phyloP scores from a whole-genome alignment of 352 stramenopile species.

The Globisporangium heterothallicum region DNA sequence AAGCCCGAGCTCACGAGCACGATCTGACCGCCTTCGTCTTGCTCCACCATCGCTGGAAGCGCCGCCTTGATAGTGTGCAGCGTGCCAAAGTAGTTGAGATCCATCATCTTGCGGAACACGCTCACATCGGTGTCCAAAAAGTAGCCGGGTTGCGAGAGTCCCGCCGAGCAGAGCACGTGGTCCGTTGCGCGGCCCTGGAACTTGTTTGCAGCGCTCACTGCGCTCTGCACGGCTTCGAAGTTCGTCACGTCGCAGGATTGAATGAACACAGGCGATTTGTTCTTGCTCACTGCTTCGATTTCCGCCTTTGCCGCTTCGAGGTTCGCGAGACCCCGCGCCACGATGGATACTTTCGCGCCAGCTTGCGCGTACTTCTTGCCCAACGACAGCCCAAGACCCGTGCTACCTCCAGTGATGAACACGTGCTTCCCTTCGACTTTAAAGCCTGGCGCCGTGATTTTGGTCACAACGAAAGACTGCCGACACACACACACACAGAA shows the following conservation, averaged over 20 bases:
- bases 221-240: conserved; percentile 48
- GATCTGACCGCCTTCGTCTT: conserved; percentile 52
- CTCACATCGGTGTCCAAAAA: conserved; percentile 71
- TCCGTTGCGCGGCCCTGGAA: conserved; percentile 65
- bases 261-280: conserved; percentile 46
- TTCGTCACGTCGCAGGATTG: conserved; percentile 72
- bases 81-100: conserved; percentile 85
- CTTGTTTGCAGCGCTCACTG: conserved; percentile 57
- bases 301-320: conserved; percentile 57
- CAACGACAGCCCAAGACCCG: conserved; percentile 59
- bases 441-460: conserved; percentile 58
- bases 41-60: conserved; percentile 69
- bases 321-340: conserved; percentile 51
- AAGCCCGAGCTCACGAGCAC: conserved; percentile 70
- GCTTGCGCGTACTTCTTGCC: conserved; percentile 61
- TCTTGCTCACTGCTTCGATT: conserved; percentile 43
- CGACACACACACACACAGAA: not conserved
- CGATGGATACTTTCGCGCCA: conserved; percentile 72
- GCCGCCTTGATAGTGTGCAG: conserved; percentile 75
- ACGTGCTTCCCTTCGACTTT: conserved; percentile 77
- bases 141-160: conserved; percentile 54
- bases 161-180: conserved; percentile 69
- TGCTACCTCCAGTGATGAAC: conserved; percentile 53
- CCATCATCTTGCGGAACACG: conserved; percentile 76
- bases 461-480: conserved; percentile 61